These are phyloP conservation scores for Russula foetens DNA, from an alignment of 768 basidiomycete species.

Conservation along the genomic window DNA sequence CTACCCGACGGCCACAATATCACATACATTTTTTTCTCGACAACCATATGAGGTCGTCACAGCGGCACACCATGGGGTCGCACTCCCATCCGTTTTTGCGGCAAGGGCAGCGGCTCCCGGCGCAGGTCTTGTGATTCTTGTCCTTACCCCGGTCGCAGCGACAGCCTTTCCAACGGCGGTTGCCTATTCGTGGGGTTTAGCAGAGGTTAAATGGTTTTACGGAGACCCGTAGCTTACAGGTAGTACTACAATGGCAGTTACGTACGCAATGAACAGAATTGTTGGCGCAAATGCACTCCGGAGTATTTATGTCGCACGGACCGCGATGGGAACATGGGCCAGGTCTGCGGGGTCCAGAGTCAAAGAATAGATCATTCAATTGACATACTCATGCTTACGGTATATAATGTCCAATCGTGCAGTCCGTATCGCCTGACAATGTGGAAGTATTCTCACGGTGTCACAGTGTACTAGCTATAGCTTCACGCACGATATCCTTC, in stretches of 20 bases:
- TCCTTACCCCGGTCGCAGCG: conserved; percentile 28
- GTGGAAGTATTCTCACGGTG: background rate
- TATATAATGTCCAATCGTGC: background rate
- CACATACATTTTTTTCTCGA: background rate
- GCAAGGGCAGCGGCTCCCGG: conserved; percentile 42
- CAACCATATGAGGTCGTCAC: conserved; percentile 37
- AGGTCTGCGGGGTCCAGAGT: conserved; percentile 23
- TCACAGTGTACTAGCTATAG: background rate
- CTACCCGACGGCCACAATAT: background rate
- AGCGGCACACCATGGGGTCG: conserved; percentile 54
- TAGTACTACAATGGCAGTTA: conserved; percentile 42
- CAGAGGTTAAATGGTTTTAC: background rate
- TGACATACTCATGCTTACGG: background rate
- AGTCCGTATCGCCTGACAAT: background rate
- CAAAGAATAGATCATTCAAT: too few species aligned
- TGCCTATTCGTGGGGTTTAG: conserved; percentile 32
- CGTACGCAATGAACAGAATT: conserved; percentile 48
- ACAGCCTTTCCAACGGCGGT: conserved; percentile 51
- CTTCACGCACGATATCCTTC: background rate
- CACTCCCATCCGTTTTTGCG: conserved; percentile 47
- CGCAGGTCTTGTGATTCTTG: conserved; percentile 30
- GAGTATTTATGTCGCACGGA: conserved; percentile 35
- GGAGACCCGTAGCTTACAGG: conserved; percentile 33
- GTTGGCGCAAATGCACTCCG: conserved; percentile 41
- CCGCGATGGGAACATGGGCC: conserved; percentile 51